Evolutionary conservation across 1,284 basidiomycete species (phyloP), one percentile per base, ranked within the genome.

Genomic region (Limonomyces culmigenus): DNA sequence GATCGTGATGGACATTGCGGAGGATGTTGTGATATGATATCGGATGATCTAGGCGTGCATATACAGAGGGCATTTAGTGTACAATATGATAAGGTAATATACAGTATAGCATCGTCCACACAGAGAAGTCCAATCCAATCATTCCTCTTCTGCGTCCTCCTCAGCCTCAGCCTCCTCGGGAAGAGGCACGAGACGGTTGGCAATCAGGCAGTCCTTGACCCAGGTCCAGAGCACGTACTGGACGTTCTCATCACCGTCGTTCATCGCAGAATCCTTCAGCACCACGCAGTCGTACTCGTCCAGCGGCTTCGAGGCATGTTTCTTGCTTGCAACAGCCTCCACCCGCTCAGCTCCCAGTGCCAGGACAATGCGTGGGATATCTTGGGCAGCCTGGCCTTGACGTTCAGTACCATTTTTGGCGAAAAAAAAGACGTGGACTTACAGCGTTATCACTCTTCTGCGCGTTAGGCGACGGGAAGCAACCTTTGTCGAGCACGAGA

Each of bases 131-230:
- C n/a, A n/a, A n/a, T n/a, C n/a, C n/a, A n/a, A n/a, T n/a, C n/a
- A n/a, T n/a, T n/a, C n/a, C n/a, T n/a, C n/a, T n/a, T n/a, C n/a
- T n/a, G n/a, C n/a, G n/a, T n/a, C n/a, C n/a, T n/a, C n/a, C n/a
- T n/a, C n/a, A n/a, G n/a, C n/a, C n/a, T n/a, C n/a, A n/a, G n/a
- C n/a, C n/a, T n/a, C n/a, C n/a, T n/a, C 23, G 23, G 23, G 23
- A n/a, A 27, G 23, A 8, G 23, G 23, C 8, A 27, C 8, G 8
- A 27, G 23, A 27, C 23, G 23, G 23, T 27, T 27, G 23, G 68
- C 60, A 43, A 84, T 68, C 29, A 91, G 56, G 46, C 80, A 84
- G 36, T 85, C 71, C 52, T 89, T 91, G 33, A 91, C 67, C 85
- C 85, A 89, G 16, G 52, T 50, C 49, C 80, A 69, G 39, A 66